Evolutionary conservation across 805 yeast genomes (phyloP).

Genomic region (Ogataea salicorniae): DNA sequence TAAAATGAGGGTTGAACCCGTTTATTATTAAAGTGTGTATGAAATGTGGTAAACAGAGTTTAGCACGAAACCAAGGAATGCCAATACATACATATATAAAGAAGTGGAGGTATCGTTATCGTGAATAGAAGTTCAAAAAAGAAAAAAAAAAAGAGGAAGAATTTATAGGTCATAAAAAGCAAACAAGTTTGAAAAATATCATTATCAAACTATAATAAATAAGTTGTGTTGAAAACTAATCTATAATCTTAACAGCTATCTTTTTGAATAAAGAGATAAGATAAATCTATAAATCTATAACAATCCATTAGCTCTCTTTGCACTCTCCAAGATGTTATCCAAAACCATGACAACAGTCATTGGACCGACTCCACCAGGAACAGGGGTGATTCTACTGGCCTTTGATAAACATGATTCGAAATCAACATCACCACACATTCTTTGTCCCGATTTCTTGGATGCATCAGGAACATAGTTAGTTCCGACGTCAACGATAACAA

Average conservation of each 20-base stretch:
- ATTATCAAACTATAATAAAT: background rate
- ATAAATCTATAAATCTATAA: background rate
- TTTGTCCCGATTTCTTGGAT: conserved; percentile 68
- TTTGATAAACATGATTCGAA: conserved; percentile 57
- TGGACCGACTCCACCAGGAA: conserved; percentile 99
- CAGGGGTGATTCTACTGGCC: conserved; percentile 83
- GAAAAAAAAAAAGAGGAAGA: background rate
- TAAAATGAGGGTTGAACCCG: conserved; percentile 1
- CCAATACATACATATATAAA: background rate
- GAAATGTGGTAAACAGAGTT: background rate
- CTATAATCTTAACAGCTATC: background rate
- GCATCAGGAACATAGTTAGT: conserved; percentile 82
- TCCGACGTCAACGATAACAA: conserved; percentile 91
- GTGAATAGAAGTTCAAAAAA: background rate
- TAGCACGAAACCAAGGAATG: too few relatives aligned
- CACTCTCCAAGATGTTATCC: conserved; percentile 76
- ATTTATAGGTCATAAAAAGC: background rate
- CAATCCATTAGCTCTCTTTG: conserved; percentile 33
- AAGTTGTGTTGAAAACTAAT: conserved; percentile 2
- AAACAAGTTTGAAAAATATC: too few relatives aligned
- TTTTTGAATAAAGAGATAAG: background rate
- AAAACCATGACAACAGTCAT: conserved; percentile 98
- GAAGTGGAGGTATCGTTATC: background rate
- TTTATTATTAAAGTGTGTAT: background rate
- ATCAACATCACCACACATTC: conserved; percentile 94